These are phyloP conservation scores for Botrytis elliptica DNA, from an alignment of 2,329 filamentous ascomycete genomes.

Conservation along the genomic window DNA sequence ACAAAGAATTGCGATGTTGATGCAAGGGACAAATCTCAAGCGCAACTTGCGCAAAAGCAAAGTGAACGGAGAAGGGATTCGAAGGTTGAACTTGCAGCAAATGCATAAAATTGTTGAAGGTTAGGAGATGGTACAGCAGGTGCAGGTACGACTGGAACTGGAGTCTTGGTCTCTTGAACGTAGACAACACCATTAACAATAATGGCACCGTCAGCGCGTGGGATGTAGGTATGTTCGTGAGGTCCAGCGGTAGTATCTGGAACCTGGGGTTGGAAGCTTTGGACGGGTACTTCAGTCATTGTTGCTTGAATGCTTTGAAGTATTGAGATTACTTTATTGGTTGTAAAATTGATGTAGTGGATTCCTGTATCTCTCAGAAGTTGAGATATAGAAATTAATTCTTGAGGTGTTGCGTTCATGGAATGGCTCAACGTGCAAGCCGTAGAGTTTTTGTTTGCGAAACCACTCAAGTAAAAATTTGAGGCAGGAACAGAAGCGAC, in stretches of 20 bases:
- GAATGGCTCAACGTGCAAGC: neutral
- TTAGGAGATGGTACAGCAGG: conserved; percentile 6
- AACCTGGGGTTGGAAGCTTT: conserved; percentile 58
- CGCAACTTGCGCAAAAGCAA: neutral
- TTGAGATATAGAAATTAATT: neutral
- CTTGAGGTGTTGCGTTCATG: neutral
- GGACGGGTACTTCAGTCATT: conserved; percentile 43
- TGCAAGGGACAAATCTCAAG: neutral
- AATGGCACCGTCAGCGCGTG: conserved; percentile 41
- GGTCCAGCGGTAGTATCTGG: conserved; percentile 57
- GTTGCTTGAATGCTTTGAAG: conserved; percentile 34
- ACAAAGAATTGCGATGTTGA: neutral
- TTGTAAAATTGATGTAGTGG: neutral
- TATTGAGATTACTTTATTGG: neutral
- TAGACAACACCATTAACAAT: conserved; percentile 30
- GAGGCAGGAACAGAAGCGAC: neutral
- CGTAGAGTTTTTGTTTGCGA: too few species aligned
- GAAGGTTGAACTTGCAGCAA: conserved; percentile 6
- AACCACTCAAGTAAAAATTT: neutral
- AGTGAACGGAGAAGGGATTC: too few species aligned
- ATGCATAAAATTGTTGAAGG: neutral
- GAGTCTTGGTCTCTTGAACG: conserved; percentile 17
- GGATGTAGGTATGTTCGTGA: conserved; percentile 55
- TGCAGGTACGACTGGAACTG: conserved; percentile 4
- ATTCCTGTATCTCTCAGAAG: neutral